Percentiles rank a stretch among this genome's conserved stretches.
These are phyloP conservation scores for Talaromyces rugulosus DNA, from an alignment of 2,329 filamentous ascomycete genomes.

Conservation along the genomic window DNA sequence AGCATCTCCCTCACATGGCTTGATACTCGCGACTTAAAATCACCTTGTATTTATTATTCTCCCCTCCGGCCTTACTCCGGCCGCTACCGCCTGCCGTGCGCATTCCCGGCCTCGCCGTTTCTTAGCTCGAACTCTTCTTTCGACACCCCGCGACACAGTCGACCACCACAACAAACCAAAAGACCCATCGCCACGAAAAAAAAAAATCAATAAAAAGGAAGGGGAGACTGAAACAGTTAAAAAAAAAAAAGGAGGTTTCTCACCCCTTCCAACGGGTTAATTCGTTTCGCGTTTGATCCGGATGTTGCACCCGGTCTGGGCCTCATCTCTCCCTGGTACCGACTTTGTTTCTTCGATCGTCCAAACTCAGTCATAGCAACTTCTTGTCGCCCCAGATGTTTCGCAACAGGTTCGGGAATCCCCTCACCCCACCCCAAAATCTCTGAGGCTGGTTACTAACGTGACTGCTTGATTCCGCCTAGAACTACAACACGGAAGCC, in stretches of 20 bases:
- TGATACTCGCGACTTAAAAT: not conserved
- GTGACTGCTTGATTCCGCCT: slow-evolving; percentile 8
- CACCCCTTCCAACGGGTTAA: not conserved
- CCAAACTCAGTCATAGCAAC: slow-evolving; percentile 10
- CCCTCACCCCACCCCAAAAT: not conserved
- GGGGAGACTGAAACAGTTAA: not conserved
- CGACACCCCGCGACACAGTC: not conserved
- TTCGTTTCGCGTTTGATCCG: slow-evolving; percentile 7
- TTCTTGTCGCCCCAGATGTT: slow-evolving; percentile 35
- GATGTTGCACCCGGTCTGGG: slow-evolving; percentile 12
- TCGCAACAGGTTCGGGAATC: slow-evolving; percentile 41
- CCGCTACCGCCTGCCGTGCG: not conserved
- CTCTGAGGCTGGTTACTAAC: not conserved
- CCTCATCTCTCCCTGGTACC: slow-evolving; percentile 14
- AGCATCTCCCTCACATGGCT: not conserved
- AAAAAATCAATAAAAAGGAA: not conserved
- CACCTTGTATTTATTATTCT: not conserved
- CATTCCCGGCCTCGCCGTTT: not conserved
- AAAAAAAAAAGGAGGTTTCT: not conserved
- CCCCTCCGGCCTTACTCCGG: not conserved
- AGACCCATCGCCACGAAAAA: not conserved
- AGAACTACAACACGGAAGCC: slow-evolving; percentile 82
- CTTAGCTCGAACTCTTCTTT: not conserved
- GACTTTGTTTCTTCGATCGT: slow-evolving; percentile 11
- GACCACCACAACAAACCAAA: not conserved